Evolutionary conservation across 805 yeast genomes (phyloP), one percentile per base, ranked within the genome.

Genomic region (Candida railenensis): DNA sequence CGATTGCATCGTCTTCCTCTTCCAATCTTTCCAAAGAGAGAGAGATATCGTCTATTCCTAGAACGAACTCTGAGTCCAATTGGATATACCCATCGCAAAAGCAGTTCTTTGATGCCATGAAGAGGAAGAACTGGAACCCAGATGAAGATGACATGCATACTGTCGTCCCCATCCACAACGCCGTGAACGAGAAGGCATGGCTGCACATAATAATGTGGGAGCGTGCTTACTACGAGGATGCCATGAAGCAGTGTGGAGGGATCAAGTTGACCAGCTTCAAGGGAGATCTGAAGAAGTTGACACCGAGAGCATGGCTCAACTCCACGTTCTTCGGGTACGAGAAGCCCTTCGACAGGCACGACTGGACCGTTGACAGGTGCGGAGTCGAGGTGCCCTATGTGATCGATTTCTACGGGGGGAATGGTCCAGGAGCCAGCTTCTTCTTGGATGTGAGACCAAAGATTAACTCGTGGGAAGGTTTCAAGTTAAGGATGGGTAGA

Each of bases 71-170:
- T 15, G 73, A 73, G 14, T 56, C 75, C 0, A 87, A 91, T 67
- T 92, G 99, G 99, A 77, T 92, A 1, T 92, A 92, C 61, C 99
- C 99, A 7, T 88, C 96, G 3, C 96, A 92, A 62, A 87, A 88
- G 62, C 97, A 92, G 71, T 92, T 92, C 61, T 92, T 74, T 63
- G 94, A 89, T 48, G 97, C 97, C 8, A 94, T 92, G 98, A 73
- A 80, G 54, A 79, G 98, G 42, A 92, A 92, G 59, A 80, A 88
- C 47, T 89, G 96, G 90, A 76, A 83, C 44, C 97, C 98, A 1
- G 70, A 81, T 9, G 86, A 86, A 0, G 63, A 68, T 5, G 97
- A 91, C 59, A 92, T 92, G 99, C 72, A 80, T 52, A 80, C 92
- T 1, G 89, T 92, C 15, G 96, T 92, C 3, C 98, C 98, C 0